A percentile compares a stretch with the other conserved stretches of the same genome.
Conservation (phyloP, 192 early-diverging fungal genomes). For the Coemansia sp. region DNA sequence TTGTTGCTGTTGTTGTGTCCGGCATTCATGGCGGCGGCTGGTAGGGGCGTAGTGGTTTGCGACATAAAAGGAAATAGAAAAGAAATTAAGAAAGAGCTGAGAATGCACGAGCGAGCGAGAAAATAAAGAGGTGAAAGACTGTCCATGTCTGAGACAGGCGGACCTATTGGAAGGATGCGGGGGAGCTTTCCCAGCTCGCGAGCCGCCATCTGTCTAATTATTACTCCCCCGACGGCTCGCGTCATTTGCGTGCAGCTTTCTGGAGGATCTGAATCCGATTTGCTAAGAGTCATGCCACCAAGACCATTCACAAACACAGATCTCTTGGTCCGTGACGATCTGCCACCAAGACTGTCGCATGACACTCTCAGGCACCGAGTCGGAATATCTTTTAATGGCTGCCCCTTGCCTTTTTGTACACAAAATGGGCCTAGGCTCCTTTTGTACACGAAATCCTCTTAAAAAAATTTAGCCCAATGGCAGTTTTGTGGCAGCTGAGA, state of each 20-base stretch:
- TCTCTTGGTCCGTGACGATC: not conserved
- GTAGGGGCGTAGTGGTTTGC: not conserved
- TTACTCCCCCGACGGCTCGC: not conserved
- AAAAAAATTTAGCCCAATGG: too few species aligned
- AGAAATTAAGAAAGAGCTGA: not conserved
- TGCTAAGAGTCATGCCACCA: not conserved
- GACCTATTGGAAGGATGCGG: not conserved
- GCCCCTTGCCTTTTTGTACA: not conserved
- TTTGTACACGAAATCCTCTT: not conserved
- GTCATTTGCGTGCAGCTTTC: not conserved
- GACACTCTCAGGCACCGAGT: not conserved
- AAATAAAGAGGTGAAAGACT: not conserved
- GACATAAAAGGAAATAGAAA: conserved; percentile 1
- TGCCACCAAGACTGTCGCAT: not conserved
- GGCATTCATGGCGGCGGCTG: not conserved
- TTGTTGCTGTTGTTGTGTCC: not conserved
- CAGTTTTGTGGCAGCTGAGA: not conserved
- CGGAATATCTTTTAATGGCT: not conserved
- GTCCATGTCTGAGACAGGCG: not conserved
- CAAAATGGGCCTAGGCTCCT: not conserved
- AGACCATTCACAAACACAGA: not conserved
- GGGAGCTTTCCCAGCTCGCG: conserved; percentile 2
- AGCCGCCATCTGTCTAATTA: not conserved
- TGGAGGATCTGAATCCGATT: conserved; percentile 3
- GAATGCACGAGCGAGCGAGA: not conserved